Evolutionary conservation across 202 grass and related monocot genomes (phyloP), one percentile per base, ranked within the genome.

Genomic region (Setaria italica): DNA sequence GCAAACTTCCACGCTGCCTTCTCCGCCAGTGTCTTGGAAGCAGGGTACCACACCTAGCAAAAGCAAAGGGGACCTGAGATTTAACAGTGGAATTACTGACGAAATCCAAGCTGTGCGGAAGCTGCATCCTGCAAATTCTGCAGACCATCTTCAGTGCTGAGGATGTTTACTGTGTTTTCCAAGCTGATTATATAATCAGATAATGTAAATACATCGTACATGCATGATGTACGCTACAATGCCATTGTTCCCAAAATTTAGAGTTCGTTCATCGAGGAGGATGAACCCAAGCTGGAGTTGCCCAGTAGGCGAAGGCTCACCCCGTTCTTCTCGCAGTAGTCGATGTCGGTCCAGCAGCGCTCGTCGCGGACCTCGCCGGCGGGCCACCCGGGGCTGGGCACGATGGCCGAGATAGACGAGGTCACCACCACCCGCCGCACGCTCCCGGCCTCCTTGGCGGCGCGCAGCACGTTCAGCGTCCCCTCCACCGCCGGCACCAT

Each of bases 1-100:
- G 95, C 91, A 65, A 98, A 98, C 76, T 91, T 91, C 93, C 95
- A 98, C 67, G 91, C 91, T 0, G 86, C 95, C 78, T 94, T 92
- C 90, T 98, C 95, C 33, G 93, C 93, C 67, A 98, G 39, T 15
- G 96, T 84, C 82, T 98, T 95, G 0, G 93, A 98, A 62, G 81
- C 86, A 67, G 96, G 91, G 87, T 98, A 98, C 96, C 96, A 95
- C 16, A 98, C 45, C 95, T 95, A 62, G 62, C 58, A 91, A 55
- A 21, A 32, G 35, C 53, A 5, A 60, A 21, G 50, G 15, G 25
- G 25, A 4, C 1, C 29, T 60, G 41, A 51, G 37, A 43, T 33
- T 41, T 41, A 68, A 54, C 63, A 58, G 39, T 19, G 42, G 37
- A 39, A 50, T 63, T 19, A 20, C 21, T 32, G 45, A 63, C 43